A percentile compares a stretch with the other conserved stretches of the same genome.
phyloP scores from a whole-genome alignment of 352 stramenopile genomes.

The Phytopythium delawarense region DNA sequence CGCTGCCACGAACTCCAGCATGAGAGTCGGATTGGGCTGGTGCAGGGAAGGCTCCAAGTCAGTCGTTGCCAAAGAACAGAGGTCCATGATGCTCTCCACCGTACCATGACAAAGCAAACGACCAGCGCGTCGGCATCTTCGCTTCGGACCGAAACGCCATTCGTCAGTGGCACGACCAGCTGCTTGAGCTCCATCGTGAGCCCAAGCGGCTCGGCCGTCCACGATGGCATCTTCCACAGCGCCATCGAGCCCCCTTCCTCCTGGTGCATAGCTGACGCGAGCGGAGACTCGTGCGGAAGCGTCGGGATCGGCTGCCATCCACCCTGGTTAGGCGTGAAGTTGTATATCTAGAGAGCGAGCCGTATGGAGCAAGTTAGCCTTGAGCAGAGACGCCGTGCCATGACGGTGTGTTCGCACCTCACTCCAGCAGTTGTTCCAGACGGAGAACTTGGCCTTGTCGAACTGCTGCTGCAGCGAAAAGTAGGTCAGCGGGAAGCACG shows the following conservation, averaged over 20 bases:
- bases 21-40: conserved; percentile 34
- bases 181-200: conserved; percentile 30
- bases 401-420: conserved; percentile 29
- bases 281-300: conserved; percentile 26
- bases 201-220: conserved; percentile 39
- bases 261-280: conserved; percentile 21
- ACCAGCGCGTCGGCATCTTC: conserved; percentile 22
- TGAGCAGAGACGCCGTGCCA: not conserved
- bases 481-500: conserved; percentile 60
- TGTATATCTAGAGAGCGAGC: conserved; percentile 46
- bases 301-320: conserved; percentile 36
- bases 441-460: conserved; percentile 56
- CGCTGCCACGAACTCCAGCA: conserved; percentile 43
- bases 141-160: conserved; percentile 21
- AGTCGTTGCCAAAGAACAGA: no score
- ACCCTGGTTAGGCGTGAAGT: conserved; percentile 61
- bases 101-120: conserved; percentile 43
- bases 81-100: no score
- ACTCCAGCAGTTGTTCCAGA: conserved; percentile 83
- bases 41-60: not conserved
- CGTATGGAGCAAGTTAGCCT: not conserved
- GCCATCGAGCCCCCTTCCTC: conserved; percentile 20
- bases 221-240: conserved; percentile 48
- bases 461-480: conserved; percentile 73
- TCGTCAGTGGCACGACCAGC: conserved; percentile 54